phyloP scores from a whole-genome alignment of 495 filamentous ascomycete species.

The Barbatosphaeria neglecta region DNA sequence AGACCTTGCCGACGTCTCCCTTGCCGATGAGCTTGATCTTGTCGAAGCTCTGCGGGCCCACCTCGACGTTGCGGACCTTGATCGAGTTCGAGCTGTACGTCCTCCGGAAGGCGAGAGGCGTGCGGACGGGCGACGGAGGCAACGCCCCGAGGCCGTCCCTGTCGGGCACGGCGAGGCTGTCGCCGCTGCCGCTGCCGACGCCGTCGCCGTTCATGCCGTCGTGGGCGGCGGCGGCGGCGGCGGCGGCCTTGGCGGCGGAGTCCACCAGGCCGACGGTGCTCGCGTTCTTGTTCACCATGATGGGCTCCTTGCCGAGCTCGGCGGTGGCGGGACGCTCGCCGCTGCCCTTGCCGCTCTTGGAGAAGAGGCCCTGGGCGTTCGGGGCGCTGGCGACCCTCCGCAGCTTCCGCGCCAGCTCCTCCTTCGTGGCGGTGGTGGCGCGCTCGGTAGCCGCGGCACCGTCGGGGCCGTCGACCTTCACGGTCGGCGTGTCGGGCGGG shows the following conservation, averaged over 20 bases:
- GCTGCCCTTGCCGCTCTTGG: slow-evolving; percentile 45
- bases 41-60: slow-evolving; percentile 90
- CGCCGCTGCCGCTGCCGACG: slow-evolving; percentile 6
- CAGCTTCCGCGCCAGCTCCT: slow-evolving; percentile 84
- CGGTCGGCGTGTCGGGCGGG: slow-evolving; percentile 79
- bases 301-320: slow-evolving; percentile 65
- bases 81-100: slow-evolving; percentile 99
- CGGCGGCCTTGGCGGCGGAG: slow-evolving; percentile 23
- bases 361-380: slow-evolving; percentile 90
- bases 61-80: slow-evolving; percentile 93
- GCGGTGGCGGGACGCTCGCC: slow-evolving; percentile 67
- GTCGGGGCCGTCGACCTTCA: slow-evolving; percentile 61
- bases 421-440: slow-evolving; percentile 69
- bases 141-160: slow-evolving; percentile 27
- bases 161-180: slow-evolving; percentile 21
- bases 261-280: slow-evolving; percentile 44
- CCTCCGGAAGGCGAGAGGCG: slow-evolving; percentile 66
- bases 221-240: slow-evolving; percentile 10
- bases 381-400: slow-evolving; percentile 90
- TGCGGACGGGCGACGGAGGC: slow-evolving; percentile 34
- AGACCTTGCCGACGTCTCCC: slow-evolving; percentile 97
- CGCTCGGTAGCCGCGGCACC: slow-evolving; percentile 42
- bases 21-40: slow-evolving; percentile 99
- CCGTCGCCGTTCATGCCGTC: slow-evolving; percentile 17
- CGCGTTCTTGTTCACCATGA: slow-evolving; percentile 45